Percentiles rank a stretch among this genome's conserved stretches.
These are phyloP conservation scores for Durotheca rogersii DNA, from an alignment of 495 filamentous ascomycete species.

Conservation along the genomic window DNA sequence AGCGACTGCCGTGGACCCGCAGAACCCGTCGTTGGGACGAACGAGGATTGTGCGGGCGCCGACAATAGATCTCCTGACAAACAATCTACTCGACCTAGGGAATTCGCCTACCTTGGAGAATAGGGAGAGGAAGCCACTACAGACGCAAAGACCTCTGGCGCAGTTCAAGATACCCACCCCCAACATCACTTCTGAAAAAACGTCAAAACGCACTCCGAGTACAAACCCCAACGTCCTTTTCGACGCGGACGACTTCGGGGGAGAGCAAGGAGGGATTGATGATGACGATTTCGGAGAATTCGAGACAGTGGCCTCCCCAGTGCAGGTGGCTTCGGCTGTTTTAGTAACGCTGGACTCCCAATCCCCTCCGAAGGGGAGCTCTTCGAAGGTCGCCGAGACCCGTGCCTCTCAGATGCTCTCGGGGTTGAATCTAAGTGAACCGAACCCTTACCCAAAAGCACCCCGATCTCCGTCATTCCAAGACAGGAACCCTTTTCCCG, in stretches of 20 bases:
- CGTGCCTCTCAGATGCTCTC: slow-evolving; percentile 32
- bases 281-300: slow-evolving; percentile 56
- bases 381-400: slow-evolving; percentile 25
- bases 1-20: slow-evolving; percentile 9
- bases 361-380: too few relatives aligned
- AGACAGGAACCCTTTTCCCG: slow-evolving; percentile 48
- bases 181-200: neutral
- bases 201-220: slow-evolving; percentile 14
- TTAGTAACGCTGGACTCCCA: too few relatives aligned
- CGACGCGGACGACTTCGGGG: slow-evolving; percentile 51
- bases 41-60: slow-evolving; percentile 41
- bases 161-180: slow-evolving; percentile 9
- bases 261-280: slow-evolving; percentile 32
- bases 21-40: slow-evolving; percentile 11
- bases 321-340: slow-evolving; percentile 13
- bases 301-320: slow-evolving; percentile 39
- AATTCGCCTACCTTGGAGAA: slow-evolving; percentile 10
- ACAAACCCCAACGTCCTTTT: slow-evolving; percentile 49
- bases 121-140: slow-evolving; percentile 2
- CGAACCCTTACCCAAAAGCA: slow-evolving; percentile 44
- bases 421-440: slow-evolving; percentile 24
- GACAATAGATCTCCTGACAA: slow-evolving; percentile 48
- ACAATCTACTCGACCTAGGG: slow-evolving; percentile 43
- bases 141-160: neutral
- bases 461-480: slow-evolving; percentile 55